Base-by-base conservation (phyloP, 192 early-diverging fungal species). In the Backusella mclennaniae region DNA sequence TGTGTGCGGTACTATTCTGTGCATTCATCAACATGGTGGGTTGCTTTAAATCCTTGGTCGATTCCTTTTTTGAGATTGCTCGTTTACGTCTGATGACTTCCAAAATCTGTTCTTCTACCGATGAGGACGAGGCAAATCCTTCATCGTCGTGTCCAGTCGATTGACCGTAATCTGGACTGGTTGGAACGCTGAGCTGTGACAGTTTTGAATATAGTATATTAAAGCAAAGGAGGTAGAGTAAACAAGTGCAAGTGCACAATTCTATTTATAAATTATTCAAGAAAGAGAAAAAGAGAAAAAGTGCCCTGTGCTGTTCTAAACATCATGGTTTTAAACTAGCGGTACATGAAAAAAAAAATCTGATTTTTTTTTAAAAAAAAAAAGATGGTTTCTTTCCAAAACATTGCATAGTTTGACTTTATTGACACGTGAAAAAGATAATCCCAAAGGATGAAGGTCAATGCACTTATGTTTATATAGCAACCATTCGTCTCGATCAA, bases 101-200 rank as follows among this genome's bases (percentile, higher is more conserved):
- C 15, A 33, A 29, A 11, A 70, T 72, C 41, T 76, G 74, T 31
- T 79, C 75, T 35, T 82, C 81, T 21, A 79, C 44, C 11, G 80
- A 82, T 21, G 77, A 77, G 6, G 81, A 63, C 17, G 81, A 83
- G 0, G 81, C 81, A 79, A 83, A 83, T 2, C 81, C 81, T 67
- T 76, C 75, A 53, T 80, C 79, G 29, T 63, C 56, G 70, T 26
- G 39, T 71, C 70, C 29, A 29, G 70, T 44, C 42, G 41, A 44
- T 49, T 38, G 31, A 69, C 33, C 23, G 46, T 29, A 63, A 63
- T 63, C 56, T 63, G 56, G 56, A 63, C 56, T 63, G 26, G 21
- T 63, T 63, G 56, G 56, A 63, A 63, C 26, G 56, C 9, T 63
- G 23, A 63, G 21, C 26, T 63, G 56, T 63, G 56, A 63, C 56